These are phyloP conservation scores for Suillus plorans DNA, from an alignment of 768 basidiomycete genomes.

Conservation along the genomic window DNA sequence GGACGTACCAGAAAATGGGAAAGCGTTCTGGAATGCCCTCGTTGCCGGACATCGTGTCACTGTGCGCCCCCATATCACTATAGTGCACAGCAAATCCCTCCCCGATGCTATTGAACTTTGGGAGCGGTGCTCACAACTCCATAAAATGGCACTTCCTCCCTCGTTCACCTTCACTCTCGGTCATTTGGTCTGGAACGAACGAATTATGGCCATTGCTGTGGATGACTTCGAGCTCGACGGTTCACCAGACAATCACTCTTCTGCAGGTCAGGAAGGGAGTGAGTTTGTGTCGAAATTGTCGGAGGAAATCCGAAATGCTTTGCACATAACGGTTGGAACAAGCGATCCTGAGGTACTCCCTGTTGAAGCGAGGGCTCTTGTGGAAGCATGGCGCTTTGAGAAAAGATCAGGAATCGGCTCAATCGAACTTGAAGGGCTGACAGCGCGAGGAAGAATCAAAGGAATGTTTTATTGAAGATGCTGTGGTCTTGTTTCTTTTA, in stretches of 20 bases:
- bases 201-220: conserved; percentile 80
- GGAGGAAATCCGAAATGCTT: conserved; percentile 42
- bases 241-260: conserved; percentile 20
- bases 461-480: conserved; percentile 12
- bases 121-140: conserved; percentile 30
- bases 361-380: conserved; percentile 70
- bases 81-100: conserved; percentile 61
- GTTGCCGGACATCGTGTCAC: neutral
- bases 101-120: conserved; percentile 41
- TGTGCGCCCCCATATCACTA: neutral
- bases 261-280: conserved; percentile 36
- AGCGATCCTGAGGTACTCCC: conserved; percentile 46
- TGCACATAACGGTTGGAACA: conserved; percentile 93
- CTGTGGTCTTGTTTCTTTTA: neutral
- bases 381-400: conserved; percentile 51
- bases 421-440: conserved; percentile 28
- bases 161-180: conserved; percentile 58
- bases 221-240: conserved; percentile 49
- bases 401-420: conserved; percentile 26
- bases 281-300: conserved; percentile 51
- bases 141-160: conserved; percentile 37
- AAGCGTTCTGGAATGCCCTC: neutral
- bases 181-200: conserved; percentile 39
- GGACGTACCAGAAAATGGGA: neutral
- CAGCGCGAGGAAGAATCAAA: conserved; percentile 31